Conservation (phyloP, 768 basidiomycete genomes). For the Dictyophora rubrovolvata region DNA sequence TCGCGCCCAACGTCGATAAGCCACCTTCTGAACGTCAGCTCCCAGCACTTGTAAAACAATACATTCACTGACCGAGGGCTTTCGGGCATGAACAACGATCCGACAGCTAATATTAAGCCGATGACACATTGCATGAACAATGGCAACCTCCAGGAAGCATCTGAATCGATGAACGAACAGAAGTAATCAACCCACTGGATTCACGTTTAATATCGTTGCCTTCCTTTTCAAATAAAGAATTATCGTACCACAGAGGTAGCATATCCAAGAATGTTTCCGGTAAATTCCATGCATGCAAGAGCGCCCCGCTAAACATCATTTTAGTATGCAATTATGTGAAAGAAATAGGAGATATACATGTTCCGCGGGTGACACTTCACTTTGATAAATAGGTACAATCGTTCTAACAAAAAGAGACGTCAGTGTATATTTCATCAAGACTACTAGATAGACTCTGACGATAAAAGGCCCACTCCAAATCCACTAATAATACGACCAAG, state of each 20-base stretch:
- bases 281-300: constrained; percentile 92
- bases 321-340: not conserved
- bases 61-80: constrained; percentile 62
- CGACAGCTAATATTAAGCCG: constrained; percentile 66
- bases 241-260: constrained; percentile 72
- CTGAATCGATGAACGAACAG: constrained; percentile 76
- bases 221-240: not conserved
- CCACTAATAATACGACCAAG: constrained; percentile 76
- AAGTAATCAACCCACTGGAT: constrained; percentile 88
- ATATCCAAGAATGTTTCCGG: constrained; percentile 86
- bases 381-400: constrained; percentile 93
- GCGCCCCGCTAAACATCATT: constrained; percentile 57
- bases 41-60: constrained; percentile 76
- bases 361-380: constrained; percentile 88
- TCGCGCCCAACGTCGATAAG: constrained; percentile 83
- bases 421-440: constrained; percentile 6
- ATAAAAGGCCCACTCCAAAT: constrained; percentile 83
- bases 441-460: constrained; percentile 37
- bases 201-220: not conserved
- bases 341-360: constrained; percentile 41
- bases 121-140: constrained; percentile 84
- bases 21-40: constrained; percentile 48
- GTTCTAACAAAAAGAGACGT: constrained; percentile 40
- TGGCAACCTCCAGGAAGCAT: constrained; percentile 87
- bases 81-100: constrained; percentile 80